Evolutionary conservation across 1,139 yeast genomes (phyloP).

Genomic region (Kodamaea derodonti): DNA sequence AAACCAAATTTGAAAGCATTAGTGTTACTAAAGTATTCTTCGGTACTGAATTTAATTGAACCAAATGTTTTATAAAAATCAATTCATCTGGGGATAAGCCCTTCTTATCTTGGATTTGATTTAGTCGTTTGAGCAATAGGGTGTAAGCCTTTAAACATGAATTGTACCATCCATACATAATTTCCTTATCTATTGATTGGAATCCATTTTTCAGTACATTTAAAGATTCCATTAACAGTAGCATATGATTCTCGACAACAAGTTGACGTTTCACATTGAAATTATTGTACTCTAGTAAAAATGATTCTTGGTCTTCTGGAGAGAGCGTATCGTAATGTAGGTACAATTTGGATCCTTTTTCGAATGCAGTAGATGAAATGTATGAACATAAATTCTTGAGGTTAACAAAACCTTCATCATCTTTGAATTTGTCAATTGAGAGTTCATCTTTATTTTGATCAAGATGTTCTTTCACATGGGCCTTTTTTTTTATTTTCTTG

Average conservation of each 20-base stretch:
- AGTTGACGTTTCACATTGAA: constrained; percentile 22
- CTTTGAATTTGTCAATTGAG: constrained; percentile 6
- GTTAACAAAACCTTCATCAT: constrained; percentile 18
- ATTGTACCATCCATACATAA: constrained; percentile 15
- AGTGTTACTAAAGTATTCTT: constrained; percentile 17
- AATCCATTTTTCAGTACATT: constrained; percentile 4
- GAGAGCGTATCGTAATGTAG: constrained; percentile 16
- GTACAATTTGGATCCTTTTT: constrained; percentile 12
- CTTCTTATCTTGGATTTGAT: constrained; percentile 1
- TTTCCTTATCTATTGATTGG: constrained; percentile 6
- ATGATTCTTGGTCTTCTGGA: constrained; percentile 3
- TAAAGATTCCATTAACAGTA: constrained; percentile 14
- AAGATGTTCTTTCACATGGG: neutral
- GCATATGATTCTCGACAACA: constrained; percentile 22
- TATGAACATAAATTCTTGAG: constrained; percentile 20
- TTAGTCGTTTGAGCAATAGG: constrained; percentile 6
- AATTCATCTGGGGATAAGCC: constrained; percentile 9
- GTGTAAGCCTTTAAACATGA: constrained; percentile 2
- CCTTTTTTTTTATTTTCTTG: neutral
- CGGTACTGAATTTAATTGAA: constrained; percentile 18
- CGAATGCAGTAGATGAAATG: constrained; percentile 16
- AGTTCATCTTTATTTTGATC: neutral
- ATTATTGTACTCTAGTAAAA: neutral
- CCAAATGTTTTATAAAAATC: constrained; percentile 13
- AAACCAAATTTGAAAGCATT: constrained; percentile 19